Evolutionary conservation across 352 stramenopile species (phyloP).

Genomic region (Pythium aristosporum): DNA sequence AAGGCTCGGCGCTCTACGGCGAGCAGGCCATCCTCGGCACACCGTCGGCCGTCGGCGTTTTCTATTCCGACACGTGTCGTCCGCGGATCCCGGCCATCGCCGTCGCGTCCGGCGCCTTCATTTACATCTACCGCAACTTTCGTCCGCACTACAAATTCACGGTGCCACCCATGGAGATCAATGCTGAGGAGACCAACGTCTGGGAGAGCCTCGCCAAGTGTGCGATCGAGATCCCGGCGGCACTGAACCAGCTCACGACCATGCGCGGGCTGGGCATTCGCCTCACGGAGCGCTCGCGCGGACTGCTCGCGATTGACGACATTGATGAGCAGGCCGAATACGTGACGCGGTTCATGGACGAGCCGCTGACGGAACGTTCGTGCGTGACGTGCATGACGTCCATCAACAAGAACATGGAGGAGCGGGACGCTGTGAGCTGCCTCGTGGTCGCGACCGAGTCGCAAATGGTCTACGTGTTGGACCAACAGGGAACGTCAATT

Average conservation of each 20-base stretch:
- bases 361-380: slow-evolving; percentile 63
- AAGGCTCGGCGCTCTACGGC: slow-evolving; percentile 80
- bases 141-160: slow-evolving; percentile 91
- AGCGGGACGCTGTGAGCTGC: slow-evolving; percentile 73
- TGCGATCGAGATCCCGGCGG: slow-evolving; percentile 64
- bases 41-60: slow-evolving; percentile 67
- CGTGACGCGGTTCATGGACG: slow-evolving; percentile 78
- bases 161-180: slow-evolving; percentile 72
- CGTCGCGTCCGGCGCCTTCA: slow-evolving; percentile 80
- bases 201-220: slow-evolving; percentile 74
- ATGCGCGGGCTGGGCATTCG: slow-evolving; percentile 70
- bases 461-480: slow-evolving; percentile 74
- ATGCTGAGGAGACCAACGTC: slow-evolving; percentile 64
- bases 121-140: slow-evolving; percentile 93
- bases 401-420: slow-evolving; percentile 89
- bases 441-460: slow-evolving; percentile 88
- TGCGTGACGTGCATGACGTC: slow-evolving; percentile 88
- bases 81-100: slow-evolving; percentile 82
- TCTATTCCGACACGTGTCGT: slow-evolving; percentile 78
- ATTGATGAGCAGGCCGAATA: slow-evolving; percentile 84
- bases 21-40: slow-evolving; percentile 81
- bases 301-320: slow-evolving; percentile 77
- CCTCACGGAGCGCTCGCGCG: slow-evolving; percentile 66
- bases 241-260: slow-evolving; percentile 57
- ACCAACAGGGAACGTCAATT: slow-evolving; percentile 72